Percentiles rank a stretch among this genome's conserved stretches.
phyloP scores from a whole-genome alignment of 2,329 filamentous ascomycete species.

The Dactylellina haptotyla region DNA sequence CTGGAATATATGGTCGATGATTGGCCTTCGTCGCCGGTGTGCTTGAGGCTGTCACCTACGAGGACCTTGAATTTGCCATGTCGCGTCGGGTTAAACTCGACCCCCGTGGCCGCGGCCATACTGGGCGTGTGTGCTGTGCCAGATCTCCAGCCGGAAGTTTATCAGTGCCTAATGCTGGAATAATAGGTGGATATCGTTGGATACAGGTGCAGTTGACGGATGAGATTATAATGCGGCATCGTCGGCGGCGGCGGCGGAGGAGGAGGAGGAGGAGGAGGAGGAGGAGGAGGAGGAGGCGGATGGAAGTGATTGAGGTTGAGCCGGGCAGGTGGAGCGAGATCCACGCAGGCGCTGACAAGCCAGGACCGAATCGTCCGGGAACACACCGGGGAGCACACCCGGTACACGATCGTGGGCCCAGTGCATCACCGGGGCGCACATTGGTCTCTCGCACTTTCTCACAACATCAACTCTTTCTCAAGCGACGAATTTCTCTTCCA shows the following conservation, averaged over 20 bases:
- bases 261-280: not conserved
- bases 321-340: too few species aligned
- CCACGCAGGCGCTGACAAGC: too few species aligned
- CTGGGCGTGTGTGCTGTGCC: not conserved
- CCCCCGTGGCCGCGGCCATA: slow-evolving; percentile 35
- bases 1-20: slow-evolving; percentile 34
- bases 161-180: not conserved
- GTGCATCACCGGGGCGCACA: too few species aligned
- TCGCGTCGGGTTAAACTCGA: slow-evolving; percentile 53
- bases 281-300: not conserved
- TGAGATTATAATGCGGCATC: not conserved
- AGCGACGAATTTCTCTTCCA: too few species aligned
- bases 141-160: not conserved
- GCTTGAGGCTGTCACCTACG: slow-evolving; percentile 47
- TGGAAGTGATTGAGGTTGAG: not conserved
- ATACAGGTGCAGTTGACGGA: not conserved
- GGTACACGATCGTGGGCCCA: too few species aligned
- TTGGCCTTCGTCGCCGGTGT: slow-evolving; percentile 26
- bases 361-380: too few species aligned
- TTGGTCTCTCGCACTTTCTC: too few species aligned
- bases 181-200: too few species aligned
- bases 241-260: not conserved
- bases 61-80: slow-evolving; percentile 53
- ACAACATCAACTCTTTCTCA: too few species aligned
- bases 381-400: too few species aligned